Percentiles rank a stretch among this genome's conserved stretches.
Conservation (phyloP, 192 early-diverging fungal genomes). For the Entomortierella beljakovae region DNA sequence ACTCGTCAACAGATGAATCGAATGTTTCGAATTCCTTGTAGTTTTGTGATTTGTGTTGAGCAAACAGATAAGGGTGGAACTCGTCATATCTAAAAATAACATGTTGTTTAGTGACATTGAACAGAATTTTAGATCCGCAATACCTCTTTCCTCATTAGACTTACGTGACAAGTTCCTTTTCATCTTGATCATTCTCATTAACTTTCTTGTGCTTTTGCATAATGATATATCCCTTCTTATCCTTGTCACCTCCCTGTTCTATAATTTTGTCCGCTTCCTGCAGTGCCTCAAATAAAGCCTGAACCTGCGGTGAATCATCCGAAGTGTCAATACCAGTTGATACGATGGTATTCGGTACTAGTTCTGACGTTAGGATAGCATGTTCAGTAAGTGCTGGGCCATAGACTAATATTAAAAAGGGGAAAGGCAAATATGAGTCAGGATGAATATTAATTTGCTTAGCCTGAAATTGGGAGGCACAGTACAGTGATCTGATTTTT, state of each 20-base stretch:
- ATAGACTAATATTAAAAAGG: constrained; percentile 62
- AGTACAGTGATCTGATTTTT: neutral
- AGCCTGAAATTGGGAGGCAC: neutral
- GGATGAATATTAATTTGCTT: neutral
- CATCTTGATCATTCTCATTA: constrained; percentile 49
- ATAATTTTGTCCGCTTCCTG: constrained; percentile 79
- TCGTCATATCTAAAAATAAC: constrained; percentile 66
- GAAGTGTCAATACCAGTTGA: constrained; percentile 69
- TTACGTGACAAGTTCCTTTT: constrained; percentile 54
- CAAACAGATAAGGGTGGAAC: constrained; percentile 79
- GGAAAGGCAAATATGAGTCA: neutral
- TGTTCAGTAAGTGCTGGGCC: constrained; percentile 93
- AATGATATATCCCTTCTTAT: constrained; percentile 72
- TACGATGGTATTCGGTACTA: constrained; percentile 72
- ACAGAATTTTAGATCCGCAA: neutral
- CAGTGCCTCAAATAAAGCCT: constrained; percentile 73
- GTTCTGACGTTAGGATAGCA: constrained; percentile 71
- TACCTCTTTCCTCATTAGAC: constrained; percentile 3
- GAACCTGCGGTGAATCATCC: constrained; percentile 68
- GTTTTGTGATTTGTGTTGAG: constrained; percentile 63
- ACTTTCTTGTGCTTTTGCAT: constrained; percentile 58
- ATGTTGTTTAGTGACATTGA: neutral
- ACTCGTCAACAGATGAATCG: constrained; percentile 90
- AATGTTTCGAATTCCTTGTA: constrained; percentile 80
- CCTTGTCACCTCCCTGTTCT: constrained; percentile 43